These are phyloP conservation scores for Erysiphe pulchra DNA, from an alignment of 2,329 filamentous ascomycete species.

Conservation along the genomic window DNA sequence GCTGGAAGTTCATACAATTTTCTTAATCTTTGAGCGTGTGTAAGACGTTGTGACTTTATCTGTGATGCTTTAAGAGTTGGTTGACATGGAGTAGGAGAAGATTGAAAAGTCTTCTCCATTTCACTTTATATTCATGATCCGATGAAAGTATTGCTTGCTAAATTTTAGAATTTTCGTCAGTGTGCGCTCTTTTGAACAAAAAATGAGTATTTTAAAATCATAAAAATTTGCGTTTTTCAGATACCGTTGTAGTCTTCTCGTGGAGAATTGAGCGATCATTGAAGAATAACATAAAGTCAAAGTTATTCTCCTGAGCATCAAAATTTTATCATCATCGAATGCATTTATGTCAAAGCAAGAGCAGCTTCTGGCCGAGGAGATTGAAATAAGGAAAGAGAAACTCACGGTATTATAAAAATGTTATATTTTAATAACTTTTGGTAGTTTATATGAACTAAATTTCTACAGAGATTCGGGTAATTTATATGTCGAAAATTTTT, in stretches of 20 bases:
- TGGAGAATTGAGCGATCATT: conserved; percentile 36
- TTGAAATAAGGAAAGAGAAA: no score
- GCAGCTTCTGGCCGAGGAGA: neutral
- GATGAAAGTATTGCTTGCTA: neutral
- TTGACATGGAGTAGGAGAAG: neutral
- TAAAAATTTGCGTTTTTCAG: conserved; percentile 32
- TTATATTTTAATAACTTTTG: no score
- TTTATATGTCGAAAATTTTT: no score
- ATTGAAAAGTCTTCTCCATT: neutral
- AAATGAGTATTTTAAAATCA: no score
- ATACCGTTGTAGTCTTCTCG: conserved; percentile 85
- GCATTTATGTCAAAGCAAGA: neutral
- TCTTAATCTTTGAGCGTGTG: conserved; percentile 23
- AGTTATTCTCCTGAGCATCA: conserved; percentile 26
- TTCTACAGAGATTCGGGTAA: no score
- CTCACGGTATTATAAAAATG: no score
- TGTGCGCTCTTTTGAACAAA: neutral
- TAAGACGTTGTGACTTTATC: conserved; percentile 4
- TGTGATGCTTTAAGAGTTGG: neutral
- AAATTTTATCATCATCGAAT: conserved; percentile 31
- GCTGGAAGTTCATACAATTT: conserved; percentile 62
- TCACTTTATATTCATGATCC: neutral
- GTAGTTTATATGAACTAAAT: no score
- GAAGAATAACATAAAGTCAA: conserved; percentile 27
- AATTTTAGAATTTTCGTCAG: neutral